A percentile compares a stretch with the other conserved stretches of the same genome.
These are phyloP conservation scores for Aquanectria penicillioides DNA, from an alignment of 2,329 filamentous ascomycete genomes.

Conservation along the genomic window DNA sequence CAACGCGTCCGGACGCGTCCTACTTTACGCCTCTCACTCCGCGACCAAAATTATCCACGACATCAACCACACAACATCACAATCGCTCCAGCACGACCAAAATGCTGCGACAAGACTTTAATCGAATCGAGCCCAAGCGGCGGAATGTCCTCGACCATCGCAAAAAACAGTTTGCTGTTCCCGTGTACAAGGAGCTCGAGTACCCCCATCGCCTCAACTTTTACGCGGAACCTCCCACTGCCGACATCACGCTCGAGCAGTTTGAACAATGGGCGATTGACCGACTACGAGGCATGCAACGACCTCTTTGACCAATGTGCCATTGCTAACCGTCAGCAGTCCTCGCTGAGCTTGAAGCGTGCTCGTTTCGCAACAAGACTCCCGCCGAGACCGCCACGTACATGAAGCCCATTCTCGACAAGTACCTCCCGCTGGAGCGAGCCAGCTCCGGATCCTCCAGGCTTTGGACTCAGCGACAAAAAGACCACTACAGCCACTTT, in stretches of 20 bases:
- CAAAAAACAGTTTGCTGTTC: conserved; percentile 85
- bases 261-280: conserved; percentile 99
- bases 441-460: conserved; percentile 72
- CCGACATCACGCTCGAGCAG: conserved; percentile 94
- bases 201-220: conserved; percentile 93
- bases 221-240: conserved; percentile 87
- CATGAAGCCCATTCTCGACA: conserved; percentile 87
- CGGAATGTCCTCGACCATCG: conserved; percentile 81
- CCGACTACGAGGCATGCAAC: conserved; percentile 75
- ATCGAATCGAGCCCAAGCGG: conserved; percentile 74
- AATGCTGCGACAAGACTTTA: conserved; percentile 63
- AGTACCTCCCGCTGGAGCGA: conserved; percentile 82
- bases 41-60: conserved; percentile 22
- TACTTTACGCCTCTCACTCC: conserved; percentile 24
- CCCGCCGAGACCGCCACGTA: conserved; percentile 83
- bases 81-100: conserved; percentile 26
- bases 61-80: conserved; percentile 16
- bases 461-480: conserved; percentile 80
- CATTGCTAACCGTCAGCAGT: conserved; percentile 58
- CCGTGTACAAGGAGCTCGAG: conserved; percentile 78
- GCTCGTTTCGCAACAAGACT: conserved; percentile 91
- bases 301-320: fast-evolving
- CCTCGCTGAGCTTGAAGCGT: conserved; percentile 89
- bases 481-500: conserved; percentile 98
- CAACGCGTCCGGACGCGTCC: conserved; percentile 49